Percentiles rank a stretch among this genome's conserved stretches.
phyloP scores from a whole-genome alignment of 345 rosid genomes.

The Kandelia obovata region DNA sequence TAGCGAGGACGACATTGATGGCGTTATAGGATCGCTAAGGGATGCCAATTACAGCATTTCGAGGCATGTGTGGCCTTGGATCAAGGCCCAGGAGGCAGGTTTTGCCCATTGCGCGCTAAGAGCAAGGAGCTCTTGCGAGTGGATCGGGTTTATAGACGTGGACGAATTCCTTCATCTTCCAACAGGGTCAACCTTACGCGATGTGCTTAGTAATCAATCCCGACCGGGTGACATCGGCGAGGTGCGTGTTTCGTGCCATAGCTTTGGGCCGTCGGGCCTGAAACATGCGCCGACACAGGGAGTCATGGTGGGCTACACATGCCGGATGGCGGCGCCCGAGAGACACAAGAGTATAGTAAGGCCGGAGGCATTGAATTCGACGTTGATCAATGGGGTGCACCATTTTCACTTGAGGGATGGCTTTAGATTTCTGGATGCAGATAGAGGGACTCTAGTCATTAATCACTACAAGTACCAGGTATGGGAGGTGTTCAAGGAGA shows the following conservation, averaged over 20 bases:
- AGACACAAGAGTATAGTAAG: constrained; percentile 83
- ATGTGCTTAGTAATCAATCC: constrained; percentile 34
- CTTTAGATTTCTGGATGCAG: constrained; percentile 41
- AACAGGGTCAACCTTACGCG: constrained; percentile 29
- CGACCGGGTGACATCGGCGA: constrained; percentile 34
- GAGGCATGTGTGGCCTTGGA: constrained; percentile 81
- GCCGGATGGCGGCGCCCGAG: constrained; percentile 54
- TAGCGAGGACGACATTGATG: constrained; percentile 58
- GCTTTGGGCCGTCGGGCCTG: constrained; percentile 74
- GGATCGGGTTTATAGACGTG: constrained; percentile 86
- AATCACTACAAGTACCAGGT: constrained; percentile 89
- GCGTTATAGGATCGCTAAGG: constrained; percentile 34
- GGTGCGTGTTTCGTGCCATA: constrained; percentile 57
- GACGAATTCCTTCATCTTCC: constrained; percentile 70
- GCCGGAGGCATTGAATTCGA: constrained; percentile 70
- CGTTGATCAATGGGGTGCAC: constrained; percentile 74
- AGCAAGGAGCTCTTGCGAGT: constrained; percentile 53
- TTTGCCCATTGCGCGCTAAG: constrained; percentile 78
- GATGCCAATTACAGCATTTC: constrained; percentile 40
- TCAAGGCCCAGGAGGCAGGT: constrained; percentile 84
- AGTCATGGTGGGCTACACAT: constrained; percentile 64
- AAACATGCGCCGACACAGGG: constrained; percentile 43
- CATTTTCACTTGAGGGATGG: constrained; percentile 66
- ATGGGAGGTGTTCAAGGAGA: constrained; percentile 90
- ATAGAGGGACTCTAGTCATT: constrained; percentile 46